These are phyloP conservation scores for Debaryomyces nepalensis DNA, from an alignment of 1,139 yeast species.

Conservation along the genomic window DNA sequence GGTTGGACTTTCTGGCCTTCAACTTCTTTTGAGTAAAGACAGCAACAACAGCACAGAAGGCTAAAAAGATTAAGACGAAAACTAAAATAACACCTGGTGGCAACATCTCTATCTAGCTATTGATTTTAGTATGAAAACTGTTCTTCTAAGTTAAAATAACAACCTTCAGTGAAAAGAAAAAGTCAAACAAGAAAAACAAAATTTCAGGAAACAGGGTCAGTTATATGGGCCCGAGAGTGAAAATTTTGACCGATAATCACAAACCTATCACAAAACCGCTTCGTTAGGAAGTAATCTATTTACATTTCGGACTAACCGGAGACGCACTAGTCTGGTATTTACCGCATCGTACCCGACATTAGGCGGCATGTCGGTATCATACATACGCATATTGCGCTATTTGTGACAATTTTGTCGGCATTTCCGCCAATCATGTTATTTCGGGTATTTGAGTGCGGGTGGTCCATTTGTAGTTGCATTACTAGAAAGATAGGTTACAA, in stretches of 20 bases:
- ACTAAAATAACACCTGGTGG: slow-evolving; percentile 59
- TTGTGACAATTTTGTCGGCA: background rate
- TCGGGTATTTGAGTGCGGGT: background rate
- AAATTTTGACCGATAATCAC: slow-evolving; percentile 11
- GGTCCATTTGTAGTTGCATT: background rate
- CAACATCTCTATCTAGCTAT: slow-evolving; percentile 36
- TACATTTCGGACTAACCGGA: slow-evolving; percentile 12
- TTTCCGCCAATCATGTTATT: background rate
- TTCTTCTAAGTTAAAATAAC: slow-evolving; percentile 11
- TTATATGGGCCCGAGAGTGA: slow-evolving; percentile 12
- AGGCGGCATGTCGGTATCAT: slow-evolving; percentile 4
- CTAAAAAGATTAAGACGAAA: slow-evolving; percentile 51
- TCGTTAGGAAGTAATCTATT: slow-evolving; percentile 3
- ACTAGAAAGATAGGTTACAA: too few relatives aligned
- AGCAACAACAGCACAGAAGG: slow-evolving; percentile 41
- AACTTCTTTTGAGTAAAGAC: slow-evolving; percentile 42
- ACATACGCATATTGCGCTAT: slow-evolving; percentile 5
- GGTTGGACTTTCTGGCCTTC: slow-evolving; percentile 50
- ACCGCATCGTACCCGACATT: slow-evolving; percentile 2
- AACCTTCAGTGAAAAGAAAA: slow-evolving; percentile 17
- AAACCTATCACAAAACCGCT: slow-evolving; percentile 7
- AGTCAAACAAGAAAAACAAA: slow-evolving; percentile 12
- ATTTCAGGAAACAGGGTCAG: slow-evolving; percentile 10
- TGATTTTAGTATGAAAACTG: slow-evolving; percentile 11
- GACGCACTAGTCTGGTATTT: slow-evolving; percentile 3